phyloP scores from a whole-genome alignment of 257 asterid species.

The Penstemon davidsonii region DNA sequence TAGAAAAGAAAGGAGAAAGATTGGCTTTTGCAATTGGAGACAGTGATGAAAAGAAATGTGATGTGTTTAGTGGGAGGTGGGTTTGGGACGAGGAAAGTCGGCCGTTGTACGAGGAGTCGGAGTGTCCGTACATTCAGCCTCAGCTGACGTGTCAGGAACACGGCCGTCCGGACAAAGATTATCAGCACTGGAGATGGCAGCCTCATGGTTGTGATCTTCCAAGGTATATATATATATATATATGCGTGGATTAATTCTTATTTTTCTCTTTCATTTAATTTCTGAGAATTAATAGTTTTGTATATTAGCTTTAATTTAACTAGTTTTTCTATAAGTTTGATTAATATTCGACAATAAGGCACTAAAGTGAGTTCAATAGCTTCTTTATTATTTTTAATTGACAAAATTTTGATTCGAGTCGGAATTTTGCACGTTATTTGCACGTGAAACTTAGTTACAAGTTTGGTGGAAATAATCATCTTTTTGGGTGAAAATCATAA shows the following conservation, averaged over 20 bases:
- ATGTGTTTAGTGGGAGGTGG: conserved; percentile 79
- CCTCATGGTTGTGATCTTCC: conserved; percentile 81
- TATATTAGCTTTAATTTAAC: too few relatives aligned
- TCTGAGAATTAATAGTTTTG: too few relatives aligned
- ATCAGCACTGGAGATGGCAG: conserved; percentile 91
- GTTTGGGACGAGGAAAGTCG: conserved; percentile 59
- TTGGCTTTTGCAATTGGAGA: conserved; percentile 66
- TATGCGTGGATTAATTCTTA: not conserved
- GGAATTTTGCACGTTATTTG: too few relatives aligned
- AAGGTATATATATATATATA: conserved; percentile 40
- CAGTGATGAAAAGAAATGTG: conserved; percentile 50
- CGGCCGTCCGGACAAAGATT: conserved; percentile 84
- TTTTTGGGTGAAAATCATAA: too few relatives aligned
- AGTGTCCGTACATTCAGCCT: conserved; percentile 92
- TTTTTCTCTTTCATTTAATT: not conserved
- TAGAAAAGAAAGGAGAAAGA: conserved; percentile 71
- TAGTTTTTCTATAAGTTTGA: too few relatives aligned
- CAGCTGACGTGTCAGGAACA: conserved; percentile 87
- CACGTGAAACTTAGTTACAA: too few relatives aligned
- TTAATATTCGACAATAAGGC: too few relatives aligned
- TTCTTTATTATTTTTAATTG: too few relatives aligned
- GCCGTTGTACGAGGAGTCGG: conserved; percentile 77
- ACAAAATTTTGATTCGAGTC: too few relatives aligned
- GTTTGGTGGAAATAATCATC: too few relatives aligned
- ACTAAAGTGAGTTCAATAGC: too few relatives aligned